phyloP scores from a whole-genome alignment of 2,329 filamentous ascomycete species.

The Alternaria sp. region DNA sequence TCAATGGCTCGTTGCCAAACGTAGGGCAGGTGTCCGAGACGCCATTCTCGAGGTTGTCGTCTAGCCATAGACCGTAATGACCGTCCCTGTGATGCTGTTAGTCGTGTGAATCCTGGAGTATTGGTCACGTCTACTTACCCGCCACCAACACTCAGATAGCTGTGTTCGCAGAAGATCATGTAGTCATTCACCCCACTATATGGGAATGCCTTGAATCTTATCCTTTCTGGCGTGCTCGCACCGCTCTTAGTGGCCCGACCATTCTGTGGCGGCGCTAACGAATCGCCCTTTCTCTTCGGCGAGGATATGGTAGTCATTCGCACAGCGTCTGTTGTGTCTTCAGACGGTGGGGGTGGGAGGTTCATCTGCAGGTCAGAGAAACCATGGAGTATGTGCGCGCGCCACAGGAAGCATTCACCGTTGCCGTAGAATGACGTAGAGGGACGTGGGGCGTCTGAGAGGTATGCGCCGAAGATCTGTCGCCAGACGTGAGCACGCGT shows the following conservation, averaged over 20 bases:
- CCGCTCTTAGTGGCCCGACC: conserved; percentile 47
- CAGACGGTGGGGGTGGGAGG: conserved; percentile 74
- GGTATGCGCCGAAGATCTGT: conserved; percentile 86
- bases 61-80: conserved; percentile 92
- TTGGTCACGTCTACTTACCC: conserved; percentile 57
- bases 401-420: conserved; percentile 94
- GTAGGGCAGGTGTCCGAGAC: conserved; percentile 86
- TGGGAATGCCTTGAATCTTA: conserved; percentile 96
- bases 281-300: conserved; percentile 26
- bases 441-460: conserved; percentile 86
- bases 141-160: conserved; percentile 86
- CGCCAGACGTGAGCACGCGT: conserved; percentile 13
- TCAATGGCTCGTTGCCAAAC: conserved; percentile 93
- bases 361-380: conserved; percentile 55
- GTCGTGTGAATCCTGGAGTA: background rate
- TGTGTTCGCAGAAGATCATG: conserved; percentile 88
- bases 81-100: conserved; percentile 66
- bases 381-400: conserved; percentile 71
- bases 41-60: conserved; percentile 83
- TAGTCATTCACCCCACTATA: conserved; percentile 97
- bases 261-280: conserved; percentile 38
- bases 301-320: conserved; percentile 67
- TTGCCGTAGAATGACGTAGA: conserved; percentile 89
- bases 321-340: conserved; percentile 68
- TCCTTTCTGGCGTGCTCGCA: conserved; percentile 71